A percentile compares a stretch with the other conserved stretches of the same genome.
These are phyloP conservation scores for Kalanchoe fedtschenkoi DNA, from an alignment of 164 flowering plant species.

Conservation along the genomic window DNA sequence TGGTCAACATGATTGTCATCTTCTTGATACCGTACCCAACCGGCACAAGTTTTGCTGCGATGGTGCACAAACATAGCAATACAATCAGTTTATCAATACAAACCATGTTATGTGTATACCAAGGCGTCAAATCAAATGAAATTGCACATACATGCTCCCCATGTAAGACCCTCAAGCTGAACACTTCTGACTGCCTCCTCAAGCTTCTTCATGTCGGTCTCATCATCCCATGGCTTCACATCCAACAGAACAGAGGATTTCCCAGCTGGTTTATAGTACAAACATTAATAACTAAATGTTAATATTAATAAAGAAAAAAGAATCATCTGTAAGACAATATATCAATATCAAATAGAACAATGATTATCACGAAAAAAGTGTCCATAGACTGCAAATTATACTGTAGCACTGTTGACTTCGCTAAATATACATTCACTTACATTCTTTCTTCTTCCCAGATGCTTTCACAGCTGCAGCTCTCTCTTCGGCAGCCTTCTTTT, in stretches of 20 bases:
- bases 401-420: too few relatives aligned
- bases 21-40: constrained; percentile 96
- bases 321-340: not conserved
- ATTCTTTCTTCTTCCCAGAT: constrained; percentile 80
- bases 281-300: too few relatives aligned
- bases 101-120: not conserved
- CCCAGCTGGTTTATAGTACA: constrained; percentile 43
- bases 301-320: not conserved
- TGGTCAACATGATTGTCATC: constrained; percentile 74
- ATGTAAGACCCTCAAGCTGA: constrained; percentile 54
- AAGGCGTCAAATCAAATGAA: not conserved
- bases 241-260: constrained; percentile 86
- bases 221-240: constrained; percentile 92
- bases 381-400: not conserved
- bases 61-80: not conserved
- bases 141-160: constrained; percentile 68
- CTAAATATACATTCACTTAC: constrained; percentile 27
- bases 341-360: too few relatives aligned
- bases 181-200: constrained; percentile 73
- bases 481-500: constrained; percentile 91
- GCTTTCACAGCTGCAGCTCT: constrained; percentile 80
- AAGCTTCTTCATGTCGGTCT: constrained; percentile 82
- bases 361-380: too few relatives aligned
- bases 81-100: not conserved
- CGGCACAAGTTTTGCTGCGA: constrained; percentile 71